Evolutionary conservation across 306 rosid species (phyloP).

Genomic region (Quercus suber): DNA sequence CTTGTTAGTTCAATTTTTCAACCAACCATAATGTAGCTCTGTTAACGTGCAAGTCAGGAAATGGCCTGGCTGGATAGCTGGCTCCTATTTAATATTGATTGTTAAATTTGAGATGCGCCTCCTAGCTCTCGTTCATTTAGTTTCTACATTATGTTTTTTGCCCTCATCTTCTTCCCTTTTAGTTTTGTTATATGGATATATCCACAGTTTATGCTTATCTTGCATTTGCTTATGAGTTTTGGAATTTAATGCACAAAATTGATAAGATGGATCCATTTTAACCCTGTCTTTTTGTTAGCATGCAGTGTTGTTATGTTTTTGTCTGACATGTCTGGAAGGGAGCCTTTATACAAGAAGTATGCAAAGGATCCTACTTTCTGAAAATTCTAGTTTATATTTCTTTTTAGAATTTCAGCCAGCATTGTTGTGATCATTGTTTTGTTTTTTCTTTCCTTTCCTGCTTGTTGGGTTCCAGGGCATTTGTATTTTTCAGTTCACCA

Average conservation of each 20-base stretch:
- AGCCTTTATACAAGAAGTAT: slow-evolving; percentile 91
- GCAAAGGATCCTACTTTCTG: slow-evolving; percentile 21
- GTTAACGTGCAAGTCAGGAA: background rate
- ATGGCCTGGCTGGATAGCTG: background rate
- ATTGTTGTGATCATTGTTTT: slow-evolving; percentile 21
- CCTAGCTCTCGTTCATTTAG: background rate
- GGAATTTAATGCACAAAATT: background rate
- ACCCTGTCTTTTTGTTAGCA: slow-evolving; percentile 60
- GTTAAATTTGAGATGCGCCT: background rate
- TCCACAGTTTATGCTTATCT: background rate
- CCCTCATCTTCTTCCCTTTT: background rate
- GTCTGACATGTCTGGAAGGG: slow-evolving; percentile 99
- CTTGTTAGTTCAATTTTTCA: background rate
- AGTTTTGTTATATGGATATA: background rate
- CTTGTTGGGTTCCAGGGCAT: slow-evolving; percentile 56
- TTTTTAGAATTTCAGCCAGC: slow-evolving; percentile 2
- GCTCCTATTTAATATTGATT: background rate
- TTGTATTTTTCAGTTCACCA: slow-evolving; percentile 81
- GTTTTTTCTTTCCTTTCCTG: slow-evolving; percentile 11
- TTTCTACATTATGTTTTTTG: background rate
- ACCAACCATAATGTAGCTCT: background rate
- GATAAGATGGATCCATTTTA: slow-evolving; percentile 31
- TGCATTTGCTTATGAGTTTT: background rate
- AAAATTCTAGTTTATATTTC: slow-evolving; percentile 2
- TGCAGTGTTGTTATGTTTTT: slow-evolving; percentile 94